phyloP scores from a whole-genome alignment of 75 land plant genomes.

The Pinus albicaulis region DNA sequence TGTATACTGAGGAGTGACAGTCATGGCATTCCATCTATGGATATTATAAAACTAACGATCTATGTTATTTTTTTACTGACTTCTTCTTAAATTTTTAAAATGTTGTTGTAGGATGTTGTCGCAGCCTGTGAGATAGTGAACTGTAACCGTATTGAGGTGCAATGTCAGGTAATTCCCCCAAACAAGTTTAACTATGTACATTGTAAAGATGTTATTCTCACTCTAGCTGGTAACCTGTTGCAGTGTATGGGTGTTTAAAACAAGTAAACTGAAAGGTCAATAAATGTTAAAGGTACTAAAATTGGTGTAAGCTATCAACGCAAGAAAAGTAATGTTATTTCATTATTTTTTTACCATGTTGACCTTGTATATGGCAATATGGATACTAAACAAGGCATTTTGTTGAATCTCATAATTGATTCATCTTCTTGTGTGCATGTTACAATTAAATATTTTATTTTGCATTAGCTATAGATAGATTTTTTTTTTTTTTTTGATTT shows the following conservation, averaged over 20 bases:
- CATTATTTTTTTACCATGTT: neutral
- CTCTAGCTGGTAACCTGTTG: neutral
- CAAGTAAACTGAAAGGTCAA: neutral
- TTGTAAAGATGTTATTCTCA: neutral
- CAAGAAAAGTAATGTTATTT: neutral
- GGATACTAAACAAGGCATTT: neutral
- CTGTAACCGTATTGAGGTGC: constrained; percentile 92
- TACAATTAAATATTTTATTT: neutral
- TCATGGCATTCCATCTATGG: neutral
- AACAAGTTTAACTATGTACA: too few relatives aligned
- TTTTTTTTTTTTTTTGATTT: too few relatives aligned
- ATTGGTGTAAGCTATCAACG: neutral
- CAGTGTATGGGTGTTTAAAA: neutral
- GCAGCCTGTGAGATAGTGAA: constrained; percentile 98
- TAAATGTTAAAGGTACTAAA: neutral
- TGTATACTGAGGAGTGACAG: neutral
- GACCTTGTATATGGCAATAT: neutral
- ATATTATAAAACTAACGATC: neutral
- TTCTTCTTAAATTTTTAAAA: constrained; percentile 3
- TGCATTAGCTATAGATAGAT: neutral
- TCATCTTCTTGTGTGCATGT: neutral
- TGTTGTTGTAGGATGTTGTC: constrained; percentile 79
- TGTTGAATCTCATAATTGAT: neutral
- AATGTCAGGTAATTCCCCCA: constrained; percentile 73
- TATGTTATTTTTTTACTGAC: neutral